A percentile compares a stretch with the other conserved stretches of the same genome.
These are phyloP conservation scores for Candida schatavii DNA, from an alignment of 805 yeast genomes.

Conservation along the genomic window DNA sequence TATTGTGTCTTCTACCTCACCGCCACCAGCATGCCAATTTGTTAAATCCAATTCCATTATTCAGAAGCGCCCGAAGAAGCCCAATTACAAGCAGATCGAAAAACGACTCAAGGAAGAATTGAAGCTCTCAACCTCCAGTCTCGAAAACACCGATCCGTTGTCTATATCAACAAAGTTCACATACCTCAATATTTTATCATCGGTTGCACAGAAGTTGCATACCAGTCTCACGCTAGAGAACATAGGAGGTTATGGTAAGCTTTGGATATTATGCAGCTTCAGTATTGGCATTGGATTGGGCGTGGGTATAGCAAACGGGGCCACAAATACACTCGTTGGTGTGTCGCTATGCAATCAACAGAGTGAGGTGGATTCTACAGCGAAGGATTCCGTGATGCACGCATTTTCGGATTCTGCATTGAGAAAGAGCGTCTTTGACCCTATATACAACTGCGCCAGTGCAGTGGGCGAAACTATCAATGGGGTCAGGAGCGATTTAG, in stretches of 20 bases:
- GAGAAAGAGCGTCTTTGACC: not conserved
- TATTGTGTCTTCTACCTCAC: not conserved
- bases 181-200: constrained; percentile 16
- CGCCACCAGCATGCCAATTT: constrained; percentile 1
- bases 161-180: constrained; percentile 24
- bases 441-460: constrained; percentile 6
- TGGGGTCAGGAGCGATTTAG: constrained; percentile 5
- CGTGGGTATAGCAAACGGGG: constrained; percentile 23
- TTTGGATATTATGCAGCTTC: constrained; percentile 32
- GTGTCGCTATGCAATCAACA: constrained; percentile 1
- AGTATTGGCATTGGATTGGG: constrained; percentile 39
- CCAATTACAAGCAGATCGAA: constrained; percentile 29
- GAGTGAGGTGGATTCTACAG: not conserved
- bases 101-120: constrained; percentile 27
- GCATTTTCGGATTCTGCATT: not conserved
- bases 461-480: constrained; percentile 5
- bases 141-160: constrained; percentile 27
- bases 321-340: constrained; percentile 16
- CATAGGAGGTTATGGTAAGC: constrained; percentile 4
- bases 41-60: constrained; percentile 20
- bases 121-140: constrained; percentile 17
- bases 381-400: not conserved
- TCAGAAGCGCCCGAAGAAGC: constrained; percentile 16
- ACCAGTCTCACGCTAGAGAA: constrained; percentile 1
- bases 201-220: constrained; percentile 11